These are phyloP conservation scores for Priceomyces carsonii DNA, from an alignment of 805 yeast genomes.

Conservation along the genomic window DNA sequence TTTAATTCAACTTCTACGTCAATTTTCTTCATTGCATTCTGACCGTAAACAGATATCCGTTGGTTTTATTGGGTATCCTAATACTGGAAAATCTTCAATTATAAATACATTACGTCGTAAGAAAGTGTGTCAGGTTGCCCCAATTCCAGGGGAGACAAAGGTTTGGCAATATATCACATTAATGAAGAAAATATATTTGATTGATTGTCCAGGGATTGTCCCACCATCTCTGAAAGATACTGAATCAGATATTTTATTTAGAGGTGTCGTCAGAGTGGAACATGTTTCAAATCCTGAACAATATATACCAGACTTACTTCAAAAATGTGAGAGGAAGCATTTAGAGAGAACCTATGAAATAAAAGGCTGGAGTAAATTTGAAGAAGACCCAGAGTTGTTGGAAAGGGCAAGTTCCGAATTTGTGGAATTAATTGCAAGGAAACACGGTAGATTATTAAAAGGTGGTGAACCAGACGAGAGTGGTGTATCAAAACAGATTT, in stretches of 20 bases:
- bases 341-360: slow-evolving; percentile 94
- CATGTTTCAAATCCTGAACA: slow-evolving; percentile 95
- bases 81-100: slow-evolving; percentile 96
- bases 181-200: slow-evolving; percentile 92
- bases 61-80: slow-evolving; percentile 97
- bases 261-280: slow-evolving; percentile 99
- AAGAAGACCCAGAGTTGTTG: slow-evolving; percentile 47
- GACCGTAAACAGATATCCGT: slow-evolving; percentile 96
- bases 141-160: slow-evolving; percentile 98
- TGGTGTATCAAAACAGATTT: slow-evolving; percentile 85
- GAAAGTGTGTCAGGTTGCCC: slow-evolving; percentile 96
- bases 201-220: slow-evolving; percentile 98
- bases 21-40: slow-evolving; percentile 84
- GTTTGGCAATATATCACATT: slow-evolving; percentile 98
- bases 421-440: slow-evolving; percentile 86
- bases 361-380: slow-evolving; percentile 73
- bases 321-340: slow-evolving; percentile 84
- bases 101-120: slow-evolving; percentile 91
- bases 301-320: slow-evolving; percentile 83
- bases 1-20: slow-evolving; percentile 87
- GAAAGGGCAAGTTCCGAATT: slow-evolving; percentile 60
- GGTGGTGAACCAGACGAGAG: slow-evolving; percentile 98
- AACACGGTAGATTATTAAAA: slow-evolving; percentile 87
- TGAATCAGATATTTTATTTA: slow-evolving; percentile 86
- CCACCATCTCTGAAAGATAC: slow-evolving; percentile 92